These are phyloP conservation scores for Sporopachydermia quercuum DNA, from an alignment of 805 yeast genomes.

Conservation along the genomic window DNA sequence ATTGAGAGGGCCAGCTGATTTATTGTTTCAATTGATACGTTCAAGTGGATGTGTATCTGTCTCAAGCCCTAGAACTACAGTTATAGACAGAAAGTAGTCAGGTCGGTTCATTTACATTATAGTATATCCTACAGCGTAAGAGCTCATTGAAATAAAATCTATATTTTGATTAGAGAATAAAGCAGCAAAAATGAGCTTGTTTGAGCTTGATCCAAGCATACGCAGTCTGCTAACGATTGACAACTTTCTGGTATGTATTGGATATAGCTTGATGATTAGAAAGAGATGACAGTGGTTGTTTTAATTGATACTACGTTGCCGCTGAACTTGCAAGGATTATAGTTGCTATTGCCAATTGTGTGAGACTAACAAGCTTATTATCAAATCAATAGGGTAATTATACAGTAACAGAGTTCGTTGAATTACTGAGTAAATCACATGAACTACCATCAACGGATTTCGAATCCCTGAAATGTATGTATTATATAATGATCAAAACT, in stretches of 20 bases:
- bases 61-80: too few relatives aligned
- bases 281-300: too few relatives aligned
- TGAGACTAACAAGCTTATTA: too few relatives aligned
- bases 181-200: conserved; percentile 2
- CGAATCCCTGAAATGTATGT: conserved; percentile 26
- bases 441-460: conserved; percentile 34
- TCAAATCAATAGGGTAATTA: conserved; percentile 37
- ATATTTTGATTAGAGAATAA: too few relatives aligned
- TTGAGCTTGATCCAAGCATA: conserved; percentile 1
- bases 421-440: conserved; percentile 60
- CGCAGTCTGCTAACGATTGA: conserved; percentile 2
- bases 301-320: conserved; percentile 8
- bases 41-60: too few relatives aligned
- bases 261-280: too few relatives aligned
- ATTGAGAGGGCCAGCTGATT: too few relatives aligned
- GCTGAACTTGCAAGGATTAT: conserved; percentile 16
- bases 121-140: too few relatives aligned
- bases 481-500: conserved; percentile 6
- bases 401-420: conserved; percentile 67
- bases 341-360: conserved; percentile 11
- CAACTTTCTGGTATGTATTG: conserved; percentile 2
- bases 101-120: too few relatives aligned
- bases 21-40: too few relatives aligned
- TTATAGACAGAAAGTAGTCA: too few relatives aligned
- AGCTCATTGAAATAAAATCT: too few relatives aligned